These are phyloP conservation scores for Actinomucor elegans DNA, from an alignment of 371 early-diverging fungal species.

Conservation along the genomic window DNA sequence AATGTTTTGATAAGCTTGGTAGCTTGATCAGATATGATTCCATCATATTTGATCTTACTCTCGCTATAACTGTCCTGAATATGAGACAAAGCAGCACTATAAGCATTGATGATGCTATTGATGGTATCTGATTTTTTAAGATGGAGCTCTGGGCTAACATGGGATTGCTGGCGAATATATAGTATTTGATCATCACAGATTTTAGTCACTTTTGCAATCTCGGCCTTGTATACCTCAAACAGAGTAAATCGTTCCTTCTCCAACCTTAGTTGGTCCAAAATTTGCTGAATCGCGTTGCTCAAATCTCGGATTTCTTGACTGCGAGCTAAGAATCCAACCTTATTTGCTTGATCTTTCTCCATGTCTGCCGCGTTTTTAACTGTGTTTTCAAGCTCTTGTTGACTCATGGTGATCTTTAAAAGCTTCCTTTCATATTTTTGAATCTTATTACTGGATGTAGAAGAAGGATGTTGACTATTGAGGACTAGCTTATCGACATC, in stretches of 20 bases:
- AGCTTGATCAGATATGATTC: slow-evolving; percentile 27
- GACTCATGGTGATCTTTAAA: slow-evolving; percentile 5
- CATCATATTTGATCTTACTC: slow-evolving; percentile 31
- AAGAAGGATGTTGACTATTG: not conserved
- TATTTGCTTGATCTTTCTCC: slow-evolving; percentile 17
- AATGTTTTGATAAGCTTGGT: slow-evolving; percentile 22
- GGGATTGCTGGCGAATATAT: slow-evolving; percentile 38
- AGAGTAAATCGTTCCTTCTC: slow-evolving; percentile 28
- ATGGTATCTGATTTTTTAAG: slow-evolving; percentile 38
- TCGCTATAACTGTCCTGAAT: slow-evolving; percentile 30
- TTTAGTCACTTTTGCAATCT: slow-evolving; percentile 22
- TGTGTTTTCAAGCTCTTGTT: slow-evolving; percentile 22
- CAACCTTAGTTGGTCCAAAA: slow-evolving; percentile 19
- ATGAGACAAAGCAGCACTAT: slow-evolving; percentile 29
- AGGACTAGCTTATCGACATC: slow-evolving; percentile 12
- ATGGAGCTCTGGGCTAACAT: slow-evolving; percentile 35
- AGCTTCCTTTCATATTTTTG: slow-evolving; percentile 19
- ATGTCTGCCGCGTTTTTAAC: slow-evolving; percentile 18
- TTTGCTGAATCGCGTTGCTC: slow-evolving; percentile 2
- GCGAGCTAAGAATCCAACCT: slow-evolving; percentile 15
- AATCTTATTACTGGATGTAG: slow-evolving; percentile 13
- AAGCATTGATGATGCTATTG: slow-evolving; percentile 32
- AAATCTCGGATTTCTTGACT: slow-evolving; percentile 6
- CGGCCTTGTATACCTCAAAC: slow-evolving; percentile 16
- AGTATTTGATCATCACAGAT: slow-evolving; percentile 42